Evolutionary conservation across 169 alveolate genomes (phyloP), one percentile per base, ranked within the genome.

Genomic region (Amoebophrya sp.): DNA sequence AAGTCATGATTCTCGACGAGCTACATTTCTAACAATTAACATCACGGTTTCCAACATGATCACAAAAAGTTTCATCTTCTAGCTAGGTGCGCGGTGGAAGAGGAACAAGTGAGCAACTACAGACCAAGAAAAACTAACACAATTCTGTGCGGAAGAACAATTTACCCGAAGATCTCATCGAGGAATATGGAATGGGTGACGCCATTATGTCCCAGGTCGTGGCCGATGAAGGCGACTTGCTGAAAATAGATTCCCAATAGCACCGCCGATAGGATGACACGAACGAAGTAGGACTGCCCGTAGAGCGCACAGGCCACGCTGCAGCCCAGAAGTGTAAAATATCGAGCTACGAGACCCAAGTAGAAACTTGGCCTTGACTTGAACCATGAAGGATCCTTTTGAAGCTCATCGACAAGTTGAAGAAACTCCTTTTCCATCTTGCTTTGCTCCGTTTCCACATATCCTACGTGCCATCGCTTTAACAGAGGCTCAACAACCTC

Each of bases 221-320:
- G 93, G 78, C 93, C 93, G 29, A 77, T 91, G n/a, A 91, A 91
- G 39, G 93, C 93, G 76, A 77, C 90, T 47, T 91, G 91, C 78
- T 91, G 91, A 41, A 55, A 91, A n/a, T 41, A 55, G 36, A 41
- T n/a, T 23, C 93, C 93, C 76, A 90, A 0, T 29, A 91, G 90
- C 40, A 91, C 83, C 83, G 83, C 83, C 39, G 83, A 6, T 36
- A 65, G 26, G 26, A 65, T 65, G 2, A 10, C 1, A 29, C 83
- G 18, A 0, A 65, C 26, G 83, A 0, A 65, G 83, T 12, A 65
- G 83, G 3, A 26, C 33, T 65, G 38, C 83, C 83, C 83, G 83
- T 65, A 65, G 83, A 65, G 38, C 83, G n/a, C 83, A 26, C 83
- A 65, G 83, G 83, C 83, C 10, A 65, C 83, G 83, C 83, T 65